Percentiles rank a stretch among this genome's conserved stretches.
phyloP scores from a whole-genome alignment of 768 basidiomycete genomes.

The Tylopilus vinaceipallidus region DNA sequence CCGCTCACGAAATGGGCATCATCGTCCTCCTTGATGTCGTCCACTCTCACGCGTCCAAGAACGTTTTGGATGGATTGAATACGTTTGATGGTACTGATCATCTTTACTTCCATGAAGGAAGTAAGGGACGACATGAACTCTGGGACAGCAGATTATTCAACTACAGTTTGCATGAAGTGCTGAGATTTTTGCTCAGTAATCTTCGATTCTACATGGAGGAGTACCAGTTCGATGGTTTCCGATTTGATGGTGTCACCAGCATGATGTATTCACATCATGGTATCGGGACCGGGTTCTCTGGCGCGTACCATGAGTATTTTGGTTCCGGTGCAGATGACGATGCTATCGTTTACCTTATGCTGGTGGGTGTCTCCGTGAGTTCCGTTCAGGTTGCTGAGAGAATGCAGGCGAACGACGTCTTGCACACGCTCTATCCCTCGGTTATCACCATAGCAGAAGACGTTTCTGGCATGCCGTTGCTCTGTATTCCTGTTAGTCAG shows the following conservation, averaged over 20 bases:
- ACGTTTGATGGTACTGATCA: slow-evolving; percentile 97
- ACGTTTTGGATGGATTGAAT: slow-evolving; percentile 93
- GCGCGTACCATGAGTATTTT: slow-evolving; percentile 98
- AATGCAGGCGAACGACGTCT: slow-evolving; percentile 82
- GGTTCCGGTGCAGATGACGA: slow-evolving; percentile 82
- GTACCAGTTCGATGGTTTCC: slow-evolving; percentile 95
- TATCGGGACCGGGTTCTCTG: slow-evolving; percentile 96
- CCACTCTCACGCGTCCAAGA: slow-evolving; percentile 98
- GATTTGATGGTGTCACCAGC: slow-evolving; percentile 98
- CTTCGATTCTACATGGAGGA: slow-evolving; percentile 94
- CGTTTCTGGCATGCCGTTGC: slow-evolving; percentile 97
- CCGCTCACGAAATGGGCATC: slow-evolving; percentile 90
- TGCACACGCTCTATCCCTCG: slow-evolving; percentile 78
- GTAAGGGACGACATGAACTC: slow-evolving; percentile 87
- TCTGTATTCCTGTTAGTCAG: slow-evolving; percentile 71
- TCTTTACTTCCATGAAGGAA: slow-evolving; percentile 94
- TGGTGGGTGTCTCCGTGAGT: slow-evolving; percentile 52
- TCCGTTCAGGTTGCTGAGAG: slow-evolving; percentile 5
- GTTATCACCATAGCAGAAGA: slow-evolving; percentile 96
- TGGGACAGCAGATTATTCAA: slow-evolving; percentile 99
- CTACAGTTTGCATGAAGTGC: slow-evolving; percentile 91
- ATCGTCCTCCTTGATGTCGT: slow-evolving; percentile 95
- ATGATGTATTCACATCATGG: slow-evolving; percentile 99
- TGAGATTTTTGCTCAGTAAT: slow-evolving; percentile 94
- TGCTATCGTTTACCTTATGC: slow-evolving; percentile 94